These are phyloP conservation scores for Phialocephala subalpina DNA, from an alignment of 2,329 filamentous ascomycete genomes.

Conservation along the genomic window DNA sequence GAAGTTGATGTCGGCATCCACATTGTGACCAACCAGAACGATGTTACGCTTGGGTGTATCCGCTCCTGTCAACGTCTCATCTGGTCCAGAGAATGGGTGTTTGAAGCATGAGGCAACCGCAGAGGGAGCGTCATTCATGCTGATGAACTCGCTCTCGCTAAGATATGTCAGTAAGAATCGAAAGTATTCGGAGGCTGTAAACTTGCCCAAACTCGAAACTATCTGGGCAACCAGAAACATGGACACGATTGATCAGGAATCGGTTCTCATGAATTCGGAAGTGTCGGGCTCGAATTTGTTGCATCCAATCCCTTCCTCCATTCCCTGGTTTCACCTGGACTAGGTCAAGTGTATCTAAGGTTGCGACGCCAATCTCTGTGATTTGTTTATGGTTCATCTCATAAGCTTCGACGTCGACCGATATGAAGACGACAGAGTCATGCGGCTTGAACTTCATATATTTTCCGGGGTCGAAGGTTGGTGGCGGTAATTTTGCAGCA, in stretches of 20 bases:
- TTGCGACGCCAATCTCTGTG: slow-evolving; percentile 87
- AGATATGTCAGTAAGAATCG: slow-evolving; percentile 14
- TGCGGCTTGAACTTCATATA: slow-evolving; percentile 57
- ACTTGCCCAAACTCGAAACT: slow-evolving; percentile 77
- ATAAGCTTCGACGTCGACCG: slow-evolving; percentile 83
- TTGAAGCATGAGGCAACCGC: slow-evolving; percentile 62
- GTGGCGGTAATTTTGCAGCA: slow-evolving; percentile 37
- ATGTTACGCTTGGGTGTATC: slow-evolving; percentile 58
- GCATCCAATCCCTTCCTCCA: slow-evolving; percentile 71
- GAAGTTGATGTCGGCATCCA: slow-evolving; percentile 72
- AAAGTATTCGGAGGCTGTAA: slow-evolving; percentile 2
- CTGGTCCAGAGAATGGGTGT: slow-evolving; percentile 56
- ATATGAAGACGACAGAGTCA: slow-evolving; percentile 72
- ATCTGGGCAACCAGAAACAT: slow-evolving; percentile 76
- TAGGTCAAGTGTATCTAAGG: slow-evolving; percentile 74
- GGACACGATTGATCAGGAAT: slow-evolving; percentile 71
- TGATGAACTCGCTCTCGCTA: slow-evolving; percentile 62
- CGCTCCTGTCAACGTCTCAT: slow-evolving; percentile 4
- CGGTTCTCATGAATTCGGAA: slow-evolving; percentile 77
- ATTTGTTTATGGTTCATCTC: slow-evolving; percentile 72
- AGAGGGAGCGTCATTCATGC: slow-evolving; percentile 51
- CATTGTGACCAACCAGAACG: slow-evolving; percentile 82
- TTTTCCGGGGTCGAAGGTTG: slow-evolving; percentile 52
- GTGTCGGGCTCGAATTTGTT: slow-evolving; percentile 74
- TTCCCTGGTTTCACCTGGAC: slow-evolving; percentile 63